Conservation (phyloP, 164 flowering plant genomes). For the Euptelea pleiosperma region DNA sequence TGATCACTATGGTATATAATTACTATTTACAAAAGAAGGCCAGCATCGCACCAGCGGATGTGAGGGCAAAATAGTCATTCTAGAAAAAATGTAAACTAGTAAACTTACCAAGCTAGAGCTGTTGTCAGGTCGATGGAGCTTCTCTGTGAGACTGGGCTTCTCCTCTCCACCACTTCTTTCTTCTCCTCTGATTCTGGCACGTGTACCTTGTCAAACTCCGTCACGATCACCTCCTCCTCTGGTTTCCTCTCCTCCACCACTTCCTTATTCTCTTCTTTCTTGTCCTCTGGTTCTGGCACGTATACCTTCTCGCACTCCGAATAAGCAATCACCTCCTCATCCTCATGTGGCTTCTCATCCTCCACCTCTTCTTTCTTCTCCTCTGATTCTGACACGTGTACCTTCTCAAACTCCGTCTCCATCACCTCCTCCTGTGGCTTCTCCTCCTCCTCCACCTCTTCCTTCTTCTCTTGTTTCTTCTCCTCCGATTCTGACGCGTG, state of each 20-base stretch:
- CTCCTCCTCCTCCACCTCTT: constrained; percentile 32
- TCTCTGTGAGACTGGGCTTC: constrained; percentile 45
- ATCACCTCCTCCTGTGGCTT: constrained; percentile 21
- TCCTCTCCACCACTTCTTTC: constrained; percentile 27
- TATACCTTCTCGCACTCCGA: constrained; percentile 27
- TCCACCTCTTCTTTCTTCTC: constrained; percentile 10
- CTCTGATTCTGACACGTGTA: constrained; percentile 15
- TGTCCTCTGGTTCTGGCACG: constrained; percentile 15
- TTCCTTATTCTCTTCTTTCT: constrained; percentile 13
- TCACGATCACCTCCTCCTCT: constrained; percentile 27
- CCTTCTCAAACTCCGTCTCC: constrained; percentile 23
- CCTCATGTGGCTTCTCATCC: constrained; percentile 31
- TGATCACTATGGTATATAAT: too few relatives aligned
- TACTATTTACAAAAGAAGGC: too few relatives aligned
- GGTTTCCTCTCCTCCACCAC: constrained; percentile 23
- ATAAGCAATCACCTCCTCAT: constrained; percentile 21
- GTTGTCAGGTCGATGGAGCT: constrained; percentile 61
- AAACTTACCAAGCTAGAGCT: constrained; percentile 84
- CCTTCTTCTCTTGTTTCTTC: not conserved
- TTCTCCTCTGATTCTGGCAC: not conserved
- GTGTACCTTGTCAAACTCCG: constrained; percentile 25
- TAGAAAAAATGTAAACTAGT: too few relatives aligned
- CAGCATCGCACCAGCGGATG: too few relatives aligned
- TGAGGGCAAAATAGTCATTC: too few relatives aligned
- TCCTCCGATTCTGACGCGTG: not conserved